Evolutionary conservation across 2,329 filamentous ascomycete genomes (phyloP).

Genomic region (Diaporthe humulicola): DNA sequence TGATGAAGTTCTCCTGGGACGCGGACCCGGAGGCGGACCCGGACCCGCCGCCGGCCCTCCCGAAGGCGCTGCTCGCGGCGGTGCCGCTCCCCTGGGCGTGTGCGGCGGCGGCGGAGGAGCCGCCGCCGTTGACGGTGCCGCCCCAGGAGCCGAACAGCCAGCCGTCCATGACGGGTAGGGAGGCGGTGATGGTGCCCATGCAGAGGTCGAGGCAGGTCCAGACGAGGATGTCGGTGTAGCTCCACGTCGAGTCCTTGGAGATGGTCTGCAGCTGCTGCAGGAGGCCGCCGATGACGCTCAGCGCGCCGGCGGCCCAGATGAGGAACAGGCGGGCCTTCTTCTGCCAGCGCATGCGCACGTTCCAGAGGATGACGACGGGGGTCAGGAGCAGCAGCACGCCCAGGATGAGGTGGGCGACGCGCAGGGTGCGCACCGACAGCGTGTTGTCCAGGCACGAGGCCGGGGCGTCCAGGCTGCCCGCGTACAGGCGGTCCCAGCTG

Average conservation of each 20-base stretch:
- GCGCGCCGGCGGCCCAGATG: constrained; percentile 49
- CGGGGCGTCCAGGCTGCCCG: constrained; percentile 42
- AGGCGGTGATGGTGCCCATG: constrained; percentile 49
- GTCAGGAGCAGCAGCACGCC: constrained; percentile 50
- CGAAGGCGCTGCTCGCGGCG: constrained; percentile 16
- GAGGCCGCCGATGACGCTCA: constrained; percentile 49
- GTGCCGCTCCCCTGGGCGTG: background rate
- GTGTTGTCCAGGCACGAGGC: constrained; percentile 43
- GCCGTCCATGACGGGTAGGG: constrained; percentile 50
- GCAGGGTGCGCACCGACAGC: constrained; percentile 44
- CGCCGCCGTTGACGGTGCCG: constrained; percentile 1
- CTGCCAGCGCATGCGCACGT: constrained; percentile 47
- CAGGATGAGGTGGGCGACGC: constrained; percentile 50
- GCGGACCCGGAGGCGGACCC: background rate
- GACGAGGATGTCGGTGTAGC: constrained; percentile 46
- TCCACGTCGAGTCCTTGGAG: constrained; percentile 44
- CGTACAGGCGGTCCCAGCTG: constrained; percentile 46
- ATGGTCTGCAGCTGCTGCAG: constrained; percentile 46
- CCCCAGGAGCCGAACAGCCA: constrained; percentile 35
- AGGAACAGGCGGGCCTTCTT: constrained; percentile 50
- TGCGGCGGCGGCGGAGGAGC: background rate
- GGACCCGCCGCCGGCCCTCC: constrained; percentile 13
- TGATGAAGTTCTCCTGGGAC: constrained; percentile 21
- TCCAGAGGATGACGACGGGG: constrained; percentile 52
- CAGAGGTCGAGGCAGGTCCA: constrained; percentile 51